Conservation (phyloP, 768 basidiomycete species). For the Leucocoprinus sp. region DNA sequence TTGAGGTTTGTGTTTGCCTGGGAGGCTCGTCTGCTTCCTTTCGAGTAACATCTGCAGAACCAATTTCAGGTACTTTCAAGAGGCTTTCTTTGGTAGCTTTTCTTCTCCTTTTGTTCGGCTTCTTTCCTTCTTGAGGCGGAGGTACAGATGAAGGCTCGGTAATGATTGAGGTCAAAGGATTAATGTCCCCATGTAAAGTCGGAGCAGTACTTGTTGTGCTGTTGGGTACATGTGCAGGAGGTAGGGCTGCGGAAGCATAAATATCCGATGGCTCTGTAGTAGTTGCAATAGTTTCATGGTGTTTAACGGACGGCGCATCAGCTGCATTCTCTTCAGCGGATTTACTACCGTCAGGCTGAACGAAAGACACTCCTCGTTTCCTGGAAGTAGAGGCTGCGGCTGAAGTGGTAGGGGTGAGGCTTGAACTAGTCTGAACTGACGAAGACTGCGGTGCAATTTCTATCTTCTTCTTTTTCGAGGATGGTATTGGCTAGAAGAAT, state of each 20-base stretch:
- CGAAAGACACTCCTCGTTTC: slow-evolving; percentile 10
- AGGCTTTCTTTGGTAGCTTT: background rate
- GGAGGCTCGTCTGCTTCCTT: background rate
- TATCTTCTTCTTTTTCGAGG: slow-evolving; percentile 3
- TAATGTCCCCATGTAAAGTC: background rate
- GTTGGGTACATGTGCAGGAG: background rate
- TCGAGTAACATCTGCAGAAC: background rate
- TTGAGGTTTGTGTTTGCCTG: background rate
- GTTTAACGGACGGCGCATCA: slow-evolving; percentile 5
- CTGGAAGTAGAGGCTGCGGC: background rate
- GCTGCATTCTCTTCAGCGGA: background rate
- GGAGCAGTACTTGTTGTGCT: background rate
- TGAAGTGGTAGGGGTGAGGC: background rate
- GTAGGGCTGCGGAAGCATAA: background rate
- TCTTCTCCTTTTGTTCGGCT: background rate
- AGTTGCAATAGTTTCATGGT: background rate
- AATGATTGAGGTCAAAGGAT: slow-evolving; percentile 2
- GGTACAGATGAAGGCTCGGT: background rate
- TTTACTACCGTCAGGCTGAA: background rate
- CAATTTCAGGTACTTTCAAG: background rate
- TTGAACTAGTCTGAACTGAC: background rate
- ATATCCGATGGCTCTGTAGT: background rate
- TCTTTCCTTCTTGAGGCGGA: background rate
- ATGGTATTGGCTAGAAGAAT: background rate
- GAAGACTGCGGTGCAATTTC: background rate